Base-by-base conservation (phyloP, 305 asterid genomes). In the Stenogyne calaminthoides region DNA sequence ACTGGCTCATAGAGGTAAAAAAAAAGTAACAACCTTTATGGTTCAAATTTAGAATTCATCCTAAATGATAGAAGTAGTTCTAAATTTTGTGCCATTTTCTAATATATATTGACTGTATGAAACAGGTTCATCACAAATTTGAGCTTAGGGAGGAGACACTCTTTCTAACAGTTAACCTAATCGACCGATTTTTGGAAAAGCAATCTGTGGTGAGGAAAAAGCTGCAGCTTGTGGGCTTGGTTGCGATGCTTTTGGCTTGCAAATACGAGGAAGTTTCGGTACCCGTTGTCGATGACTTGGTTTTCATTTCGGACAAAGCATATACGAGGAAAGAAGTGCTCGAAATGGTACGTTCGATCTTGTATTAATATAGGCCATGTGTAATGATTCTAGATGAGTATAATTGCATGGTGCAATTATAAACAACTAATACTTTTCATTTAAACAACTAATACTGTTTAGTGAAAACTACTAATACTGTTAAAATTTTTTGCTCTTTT, bases 51-150 rank as follows among this genome's bases (percentile, higher is more conserved):
- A 46, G 7, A 64, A 19, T 54, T 9, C 39, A 22, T 8, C 34
- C 3, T 29, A 12, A 37, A 29, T 7, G 10, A 6, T 59, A 5
- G 16, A 5, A 2, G 5, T 16, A 37, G 3, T 46, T 42, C 19
- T n/a, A 1, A 44, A 34, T 39, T 44, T 40, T 34, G 64, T 62
- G 71, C 60, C 40, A 58, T 18, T 19, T 54, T 64, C 36, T 12
- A 37, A 58, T 14, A 14, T 58, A 29, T 37, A 36, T 42, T 54
- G 34, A 56, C 57, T 64, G 14, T 57, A 19, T 56, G 64, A 40
- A 70, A 77, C 80, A 92, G 98, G 98, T 93, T 11, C 98, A 93
- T 83, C 91, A 93, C 89, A 93, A 93, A 84, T 91, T 93, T 37
- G 97, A 89, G 29, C 95, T 93, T 10, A 80, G 96, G 78, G 93